Evolutionary conservation across 106 monocot species (phyloP).

Genomic region (Allium sativum): DNA sequence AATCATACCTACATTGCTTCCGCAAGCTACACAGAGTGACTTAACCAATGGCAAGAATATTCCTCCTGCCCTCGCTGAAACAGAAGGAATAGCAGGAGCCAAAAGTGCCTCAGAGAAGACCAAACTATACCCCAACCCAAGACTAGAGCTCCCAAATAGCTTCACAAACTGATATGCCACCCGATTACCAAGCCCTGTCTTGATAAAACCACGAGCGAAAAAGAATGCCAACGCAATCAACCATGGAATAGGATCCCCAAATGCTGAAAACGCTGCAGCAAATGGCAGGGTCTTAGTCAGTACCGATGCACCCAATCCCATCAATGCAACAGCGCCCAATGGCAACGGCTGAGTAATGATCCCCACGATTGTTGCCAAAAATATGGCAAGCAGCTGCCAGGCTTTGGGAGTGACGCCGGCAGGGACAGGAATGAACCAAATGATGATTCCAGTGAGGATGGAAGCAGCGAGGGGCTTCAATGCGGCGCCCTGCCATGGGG

Average conservation of each 20-base stretch:
- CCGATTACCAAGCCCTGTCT: conserved; percentile 93
- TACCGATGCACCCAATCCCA: conserved; percentile 86
- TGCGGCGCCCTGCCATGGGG: conserved; percentile 81
- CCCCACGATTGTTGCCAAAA: conserved; percentile 90
- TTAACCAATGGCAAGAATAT: conserved; percentile 96
- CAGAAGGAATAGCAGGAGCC: conserved; percentile 82
- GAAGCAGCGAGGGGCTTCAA: conserved; percentile 72
- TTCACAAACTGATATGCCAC: conserved; percentile 92
- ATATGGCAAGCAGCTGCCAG: conserved; percentile 95
- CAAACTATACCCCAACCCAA: conserved; percentile 85
- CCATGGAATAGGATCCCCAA: conserved; percentile 97
- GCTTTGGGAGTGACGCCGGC: conserved; percentile 61
- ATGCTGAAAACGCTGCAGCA: conserved; percentile 92
- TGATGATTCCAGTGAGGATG: conserved; percentile 65
- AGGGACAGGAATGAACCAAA: conserved; percentile 77
- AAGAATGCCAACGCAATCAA: conserved; percentile 98
- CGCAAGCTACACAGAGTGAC: conserved; percentile 83
- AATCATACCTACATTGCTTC: conserved; percentile 32
- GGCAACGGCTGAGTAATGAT: conserved; percentile 99
- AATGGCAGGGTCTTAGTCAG: conserved; percentile 88
- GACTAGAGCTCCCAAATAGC: conserved; percentile 80
- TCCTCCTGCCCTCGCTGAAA: conserved; percentile 86
- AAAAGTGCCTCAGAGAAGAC: conserved; percentile 91
- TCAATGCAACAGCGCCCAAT: conserved; percentile 83
- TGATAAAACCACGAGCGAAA: conserved; percentile 95